Percentiles rank a stretch among this genome's conserved stretches.
Conservation (phyloP, 306 rosid species). For the Sophora flavescens region DNA sequence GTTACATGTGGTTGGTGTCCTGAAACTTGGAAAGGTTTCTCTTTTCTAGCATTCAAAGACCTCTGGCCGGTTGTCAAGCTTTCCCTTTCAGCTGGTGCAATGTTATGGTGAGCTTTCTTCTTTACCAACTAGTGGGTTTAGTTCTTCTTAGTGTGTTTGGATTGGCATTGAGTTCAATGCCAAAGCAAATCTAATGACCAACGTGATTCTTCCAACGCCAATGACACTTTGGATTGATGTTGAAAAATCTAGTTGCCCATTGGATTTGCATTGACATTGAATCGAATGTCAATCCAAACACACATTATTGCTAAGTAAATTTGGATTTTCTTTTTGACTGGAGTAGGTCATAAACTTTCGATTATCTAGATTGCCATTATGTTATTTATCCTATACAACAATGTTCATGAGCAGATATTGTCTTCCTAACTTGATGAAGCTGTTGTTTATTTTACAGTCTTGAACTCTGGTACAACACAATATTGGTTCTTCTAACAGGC, state of each 20-base stretch:
- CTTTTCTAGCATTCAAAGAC: conserved; percentile 57
- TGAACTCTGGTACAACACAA: conserved; percentile 66
- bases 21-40: conserved; percentile 62
- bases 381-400: not conserved
- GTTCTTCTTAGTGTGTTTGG: not conserved
- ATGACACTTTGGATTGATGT: no score
- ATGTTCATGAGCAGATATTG: no score
- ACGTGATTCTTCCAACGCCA: no score
- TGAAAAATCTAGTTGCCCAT: no score
- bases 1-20: conserved; percentile 64
- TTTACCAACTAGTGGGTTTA: not conserved
- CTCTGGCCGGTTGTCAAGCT: conserved; percentile 71
- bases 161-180: no score
- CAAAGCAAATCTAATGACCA: no score
- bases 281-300: no score
- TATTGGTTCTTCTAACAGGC: conserved; percentile 61
- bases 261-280: no score
- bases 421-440: not conserved
- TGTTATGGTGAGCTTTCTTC: conserved; percentile 61
- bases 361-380: not conserved
- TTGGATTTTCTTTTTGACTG: not conserved
- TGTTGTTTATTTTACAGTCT: conserved; percentile 46
- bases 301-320: not conserved
- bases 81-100: conserved; percentile 64
- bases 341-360: not conserved